Conservation (phyloP, 768 basidiomycete genomes). For the Suillus spraguei region DNA sequence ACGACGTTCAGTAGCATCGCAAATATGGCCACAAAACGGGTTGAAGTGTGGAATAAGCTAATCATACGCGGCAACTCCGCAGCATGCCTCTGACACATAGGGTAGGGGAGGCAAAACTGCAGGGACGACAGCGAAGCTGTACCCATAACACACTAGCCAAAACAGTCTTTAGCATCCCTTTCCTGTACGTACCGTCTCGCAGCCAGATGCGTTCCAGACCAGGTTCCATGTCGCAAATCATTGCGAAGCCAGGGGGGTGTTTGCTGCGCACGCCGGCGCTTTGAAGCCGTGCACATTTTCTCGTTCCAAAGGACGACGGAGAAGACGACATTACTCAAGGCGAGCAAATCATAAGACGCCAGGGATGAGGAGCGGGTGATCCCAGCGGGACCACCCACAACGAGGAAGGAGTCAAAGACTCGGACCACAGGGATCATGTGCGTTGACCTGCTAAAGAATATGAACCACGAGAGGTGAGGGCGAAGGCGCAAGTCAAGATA, state of each 20-base stretch:
- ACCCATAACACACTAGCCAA: constrained; percentile 17
- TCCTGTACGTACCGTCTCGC: constrained; percentile 40
- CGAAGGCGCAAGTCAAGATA: constrained; percentile 9
- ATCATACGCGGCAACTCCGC: constrained; percentile 34
- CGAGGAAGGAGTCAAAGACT: constrained; percentile 46
- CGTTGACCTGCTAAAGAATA: constrained; percentile 36
- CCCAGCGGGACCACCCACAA: constrained; percentile 20
- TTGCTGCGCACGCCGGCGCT: constrained; percentile 54
- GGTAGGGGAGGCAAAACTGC: constrained; percentile 25
- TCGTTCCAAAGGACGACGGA: constrained; percentile 23
- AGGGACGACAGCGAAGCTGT: constrained; percentile 20
- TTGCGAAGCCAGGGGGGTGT: constrained; percentile 54
- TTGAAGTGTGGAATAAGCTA: constrained; percentile 30
- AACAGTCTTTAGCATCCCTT: constrained; percentile 22
- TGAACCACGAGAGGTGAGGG: constrained; percentile 24
- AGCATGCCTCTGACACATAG: constrained; percentile 17
- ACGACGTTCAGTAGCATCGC: constrained; percentile 5
- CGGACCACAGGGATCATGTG: constrained; percentile 42
- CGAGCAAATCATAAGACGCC: constrained; percentile 56
- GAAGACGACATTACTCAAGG: constrained; percentile 48
- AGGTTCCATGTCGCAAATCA: constrained; percentile 29
- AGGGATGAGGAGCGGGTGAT: constrained; percentile 40
- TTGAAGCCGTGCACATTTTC: constrained; percentile 40
- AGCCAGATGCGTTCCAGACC: constrained; percentile 22
- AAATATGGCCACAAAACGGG: neutral